Base-by-base conservation (phyloP, 2,329 filamentous ascomycete species). In the Epichloe brachyelytri region DNA sequence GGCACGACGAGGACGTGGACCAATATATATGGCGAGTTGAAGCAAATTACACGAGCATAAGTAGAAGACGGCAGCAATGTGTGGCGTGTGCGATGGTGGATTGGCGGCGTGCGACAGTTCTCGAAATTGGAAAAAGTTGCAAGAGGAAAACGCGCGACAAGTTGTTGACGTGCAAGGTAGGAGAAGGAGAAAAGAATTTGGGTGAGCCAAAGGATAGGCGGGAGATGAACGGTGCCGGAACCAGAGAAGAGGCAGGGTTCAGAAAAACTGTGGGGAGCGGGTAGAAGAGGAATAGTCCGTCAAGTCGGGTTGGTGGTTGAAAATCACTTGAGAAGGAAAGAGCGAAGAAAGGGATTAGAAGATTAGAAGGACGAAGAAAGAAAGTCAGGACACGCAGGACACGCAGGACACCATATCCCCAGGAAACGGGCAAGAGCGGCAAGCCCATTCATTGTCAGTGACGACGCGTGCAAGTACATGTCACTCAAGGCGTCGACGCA, bases 111-210 rank as follows among this genome's bases (percentile, higher is more conserved):
- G 52, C 49, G 52, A 47, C 46, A 36, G 39, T 17, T 22, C 20
- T 36, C 11, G 30, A 54, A n/a, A 43, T 33, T 19, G 38, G 15
- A 47, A 50, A 50, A 48, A 49, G 46, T 22, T 51, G 49, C 41
- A 51, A 53, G 49, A 45, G 36, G 46, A 51, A 53, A 51, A 54
- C 30, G 54, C 55, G 55, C 55, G 55, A 53, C 51, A 51, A 49
- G 49, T 55, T 53, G 54, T 54, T 54, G 49, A 54, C 52, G 56
- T 58, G 57, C 55, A 55, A 59, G 59, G 58, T 57, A 57, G 52
- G 58, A 59, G 52, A 50, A 45, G 53, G 54, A 53, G 55, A 57
- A 60, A 58, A 60, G 59, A 62, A 58, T 44, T 55, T 56, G 54
- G 51, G 55, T 51, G 55, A 54, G 52, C 52, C 46, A 49, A 40